Evolutionary conservation across 257 asterid genomes (phyloP).

Genomic region (Solanum tacnaense): DNA sequence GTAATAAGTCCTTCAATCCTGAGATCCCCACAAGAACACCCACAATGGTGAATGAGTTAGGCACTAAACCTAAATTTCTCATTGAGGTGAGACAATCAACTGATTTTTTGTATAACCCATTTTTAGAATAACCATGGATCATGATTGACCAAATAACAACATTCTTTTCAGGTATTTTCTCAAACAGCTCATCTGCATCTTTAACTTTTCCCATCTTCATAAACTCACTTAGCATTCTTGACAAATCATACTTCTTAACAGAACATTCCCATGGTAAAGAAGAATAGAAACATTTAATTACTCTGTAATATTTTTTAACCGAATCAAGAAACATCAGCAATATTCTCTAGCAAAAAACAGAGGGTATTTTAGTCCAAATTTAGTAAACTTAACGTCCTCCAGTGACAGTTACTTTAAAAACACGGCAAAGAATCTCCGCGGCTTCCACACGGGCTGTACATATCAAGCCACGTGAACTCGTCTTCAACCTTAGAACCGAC

Average conservation of each 20-base stretch:
- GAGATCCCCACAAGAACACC: constrained; percentile 7
- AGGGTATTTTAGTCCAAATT: neutral
- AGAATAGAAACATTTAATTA: neutral
- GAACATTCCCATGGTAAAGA: neutral
- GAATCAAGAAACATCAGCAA: neutral
- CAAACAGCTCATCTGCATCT: constrained; percentile 7
- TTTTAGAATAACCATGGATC: constrained; percentile 15
- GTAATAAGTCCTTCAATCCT: constrained; percentile 1
- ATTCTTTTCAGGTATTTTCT: constrained; percentile 7
- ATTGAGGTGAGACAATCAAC: neutral
- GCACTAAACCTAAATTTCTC: neutral
- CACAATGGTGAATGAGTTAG: constrained; percentile 8
- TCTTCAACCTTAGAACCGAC: neutral
- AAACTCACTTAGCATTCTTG: neutral
- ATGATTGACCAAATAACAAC: constrained; percentile 8
- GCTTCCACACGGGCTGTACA: neutral
- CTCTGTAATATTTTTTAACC: neutral
- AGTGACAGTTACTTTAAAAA: neutral
- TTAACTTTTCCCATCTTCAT: neutral
- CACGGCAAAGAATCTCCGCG: neutral
- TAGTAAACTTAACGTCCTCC: neutral
- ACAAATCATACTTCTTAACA: neutral
- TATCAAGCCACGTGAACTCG: neutral
- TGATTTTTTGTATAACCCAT: neutral
- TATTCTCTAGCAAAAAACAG: neutral